These are phyloP conservation scores for Neurospora terricola DNA, from an alignment of 495 filamentous ascomycete species.

Conservation along the genomic window DNA sequence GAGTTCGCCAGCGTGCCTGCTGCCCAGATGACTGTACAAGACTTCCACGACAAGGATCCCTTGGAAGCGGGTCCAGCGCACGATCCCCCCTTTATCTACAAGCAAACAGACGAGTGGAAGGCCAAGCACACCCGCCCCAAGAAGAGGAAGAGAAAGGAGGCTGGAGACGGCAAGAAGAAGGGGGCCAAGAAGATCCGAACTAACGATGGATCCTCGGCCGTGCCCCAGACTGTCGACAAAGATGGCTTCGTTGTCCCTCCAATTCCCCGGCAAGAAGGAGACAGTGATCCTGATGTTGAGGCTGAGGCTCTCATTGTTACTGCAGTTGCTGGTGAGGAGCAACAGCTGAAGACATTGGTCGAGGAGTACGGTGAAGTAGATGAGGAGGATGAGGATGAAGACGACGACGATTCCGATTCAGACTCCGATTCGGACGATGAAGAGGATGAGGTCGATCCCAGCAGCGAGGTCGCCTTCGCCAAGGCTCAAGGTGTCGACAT, in stretches of 20 bases:
- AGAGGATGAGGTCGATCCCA: constrained; percentile 12
- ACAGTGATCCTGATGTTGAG: constrained; percentile 1
- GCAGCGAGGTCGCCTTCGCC: constrained; percentile 25
- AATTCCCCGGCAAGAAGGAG: constrained; percentile 8
- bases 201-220: constrained; percentile 14
- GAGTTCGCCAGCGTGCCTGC: constrained; percentile 81
- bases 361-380: constrained; percentile 28
- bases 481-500: constrained; percentile 19
- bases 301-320: constrained; percentile 7
- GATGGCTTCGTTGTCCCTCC: constrained; percentile 23
- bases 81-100: constrained; percentile 76
- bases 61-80: constrained; percentile 36
- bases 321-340: constrained; percentile 3
- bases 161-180: constrained; percentile 21
- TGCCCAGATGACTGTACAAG: constrained; percentile 69
- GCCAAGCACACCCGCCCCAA: constrained; percentile 31
- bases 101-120: constrained; percentile 43
- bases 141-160: constrained; percentile 32
- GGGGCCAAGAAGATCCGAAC: constrained; percentile 7
- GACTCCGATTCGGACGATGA: background rate
- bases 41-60: constrained; percentile 61
- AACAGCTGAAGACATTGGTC: constrained; percentile 19
- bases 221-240: constrained; percentile 12
- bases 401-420: constrained; percentile 17
- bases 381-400: constrained; percentile 21